These are phyloP conservation scores for Phytopythium delawarense DNA, from an alignment of 352 stramenopile genomes.

Conservation along the genomic window DNA sequence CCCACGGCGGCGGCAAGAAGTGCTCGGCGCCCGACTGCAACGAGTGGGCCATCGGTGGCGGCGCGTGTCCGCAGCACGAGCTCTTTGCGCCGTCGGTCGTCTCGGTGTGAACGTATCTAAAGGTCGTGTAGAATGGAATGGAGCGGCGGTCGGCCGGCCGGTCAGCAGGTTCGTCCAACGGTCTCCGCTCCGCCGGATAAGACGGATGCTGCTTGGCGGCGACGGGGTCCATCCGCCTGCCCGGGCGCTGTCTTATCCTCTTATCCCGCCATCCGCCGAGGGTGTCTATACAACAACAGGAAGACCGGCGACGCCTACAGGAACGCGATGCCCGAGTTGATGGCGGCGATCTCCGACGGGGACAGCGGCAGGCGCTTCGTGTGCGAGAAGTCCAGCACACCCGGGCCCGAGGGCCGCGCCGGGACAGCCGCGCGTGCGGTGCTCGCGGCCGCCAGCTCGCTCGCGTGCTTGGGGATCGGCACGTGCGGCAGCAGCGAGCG, in stretches of 20 bases:
- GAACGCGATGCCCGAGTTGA: slow-evolving; percentile 78
- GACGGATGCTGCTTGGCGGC: too few species aligned
- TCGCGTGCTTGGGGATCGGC: slow-evolving; percentile 22
- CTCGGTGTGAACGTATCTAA: slow-evolving; percentile 32
- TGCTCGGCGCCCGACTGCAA: slow-evolving; percentile 53
- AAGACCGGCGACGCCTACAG: slow-evolving; percentile 29
- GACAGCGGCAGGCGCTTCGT: slow-evolving; percentile 66
- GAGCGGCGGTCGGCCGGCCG: too few species aligned
- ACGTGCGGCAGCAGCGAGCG: slow-evolving; percentile 50
- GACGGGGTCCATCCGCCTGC: too few species aligned
- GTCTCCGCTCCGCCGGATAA: too few species aligned
- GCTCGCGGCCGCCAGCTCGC: slow-evolving; percentile 12
- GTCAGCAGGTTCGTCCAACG: too few species aligned
- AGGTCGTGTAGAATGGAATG: background rate
- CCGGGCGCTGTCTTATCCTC: slow-evolving; percentile 13
- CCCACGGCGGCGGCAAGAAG: slow-evolving; percentile 77
- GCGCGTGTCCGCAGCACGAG: slow-evolving; percentile 59
- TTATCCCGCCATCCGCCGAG: slow-evolving; percentile 12
- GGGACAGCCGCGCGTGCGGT: slow-evolving; percentile 19
- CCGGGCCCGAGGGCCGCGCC: slow-evolving; percentile 45
- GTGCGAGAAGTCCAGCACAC: slow-evolving; percentile 63
- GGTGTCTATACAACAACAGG: slow-evolving; percentile 1
- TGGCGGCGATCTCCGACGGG: slow-evolving; percentile 59
- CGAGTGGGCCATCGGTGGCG: slow-evolving; percentile 69
- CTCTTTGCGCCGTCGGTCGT: slow-evolving; percentile 41